Base-by-base conservation (phyloP, 2,329 filamentous ascomycete species). In the Escovopsis sp. region DNA sequence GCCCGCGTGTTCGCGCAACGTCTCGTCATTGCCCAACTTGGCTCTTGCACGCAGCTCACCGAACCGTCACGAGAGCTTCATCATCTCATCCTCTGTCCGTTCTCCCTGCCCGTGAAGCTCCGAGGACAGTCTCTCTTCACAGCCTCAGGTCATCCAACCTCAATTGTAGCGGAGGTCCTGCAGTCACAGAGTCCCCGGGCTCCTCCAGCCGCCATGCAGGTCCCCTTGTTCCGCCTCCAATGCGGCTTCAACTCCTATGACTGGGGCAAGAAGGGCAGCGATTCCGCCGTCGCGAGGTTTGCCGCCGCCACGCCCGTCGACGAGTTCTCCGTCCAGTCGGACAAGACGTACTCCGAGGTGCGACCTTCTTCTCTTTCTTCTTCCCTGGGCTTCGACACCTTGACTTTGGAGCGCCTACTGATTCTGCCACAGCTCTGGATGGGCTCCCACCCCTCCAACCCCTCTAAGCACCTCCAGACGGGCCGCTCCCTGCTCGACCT, bases 221-320 rank as follows among this genome's bases (percentile, higher is more conserved):
- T 90, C 41, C 87, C 88, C 50, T 65, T 96, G 35, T 70, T 94
- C 55, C 76, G 85, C 47, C 75, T 96, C 45, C 77, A 82, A 57
- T 87, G 82, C 63, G 90, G 88, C 52, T 85, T 93, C 53, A 96
- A 96, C 61, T 94, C 87, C 59, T 98, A 98, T 56, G 90, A 94
- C 64, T 98, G 90, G 90, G 90, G 88, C 45, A 98, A 98, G 68
- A 72, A 86, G 52, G 90, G 90, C 50, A 72, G 72, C 42, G 72
- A 81, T 39, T 96, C 88, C 33, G 82, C 87, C 12, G 90, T 87
- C 34, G 90, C 90, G 44, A 81, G 77, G 48, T 96, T 82, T 57
- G 88, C 87, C 27, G 78, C 85, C 32, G 85, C 87, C 14, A 94
- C 87, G 4, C 76, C 84, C 10, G 69, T 77, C 12, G 65, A 72